Conservation (phyloP, 768 basidiomycete genomes). For the Guyanaporus albipodus region DNA sequence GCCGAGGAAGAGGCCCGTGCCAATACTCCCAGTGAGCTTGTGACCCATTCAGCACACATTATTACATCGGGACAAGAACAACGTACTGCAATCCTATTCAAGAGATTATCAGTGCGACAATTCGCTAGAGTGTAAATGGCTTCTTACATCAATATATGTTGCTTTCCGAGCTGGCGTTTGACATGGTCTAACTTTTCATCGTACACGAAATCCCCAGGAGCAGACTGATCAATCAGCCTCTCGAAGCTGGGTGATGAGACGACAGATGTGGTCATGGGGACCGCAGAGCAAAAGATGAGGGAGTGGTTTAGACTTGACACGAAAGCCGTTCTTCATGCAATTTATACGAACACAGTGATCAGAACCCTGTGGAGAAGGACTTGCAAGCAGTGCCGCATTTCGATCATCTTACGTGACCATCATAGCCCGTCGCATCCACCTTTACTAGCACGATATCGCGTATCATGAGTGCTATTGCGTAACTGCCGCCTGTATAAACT, state of each 20-base stretch:
- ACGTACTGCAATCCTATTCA: conserved; percentile 21
- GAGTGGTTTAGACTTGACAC: too few species aligned
- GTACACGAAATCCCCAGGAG: conserved; percentile 13
- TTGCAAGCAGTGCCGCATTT: background rate
- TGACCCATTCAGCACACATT: background rate
- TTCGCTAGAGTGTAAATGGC: background rate
- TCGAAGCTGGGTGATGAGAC: background rate
- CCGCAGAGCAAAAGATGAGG: too few species aligned
- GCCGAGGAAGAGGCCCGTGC: conserved; percentile 31
- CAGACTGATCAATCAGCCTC: background rate
- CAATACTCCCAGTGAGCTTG: conserved; percentile 29
- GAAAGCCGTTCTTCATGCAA: too few species aligned
- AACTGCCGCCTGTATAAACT: too few species aligned
- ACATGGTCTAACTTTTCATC: conserved; percentile 13
- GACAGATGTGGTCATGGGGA: background rate
- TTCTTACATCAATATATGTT: conserved; percentile 20
- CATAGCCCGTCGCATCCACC: too few species aligned
- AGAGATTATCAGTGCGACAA: background rate
- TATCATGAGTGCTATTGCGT: too few species aligned
- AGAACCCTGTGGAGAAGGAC: too few species aligned
- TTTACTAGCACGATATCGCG: too few species aligned
- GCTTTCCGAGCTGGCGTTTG: conserved; percentile 17
- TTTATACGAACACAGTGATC: too few species aligned
- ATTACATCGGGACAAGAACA: background rate
- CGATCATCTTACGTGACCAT: background rate